phyloP scores from a whole-genome alignment of 163 green algal species.

The Scenedesmus sp. region DNA sequence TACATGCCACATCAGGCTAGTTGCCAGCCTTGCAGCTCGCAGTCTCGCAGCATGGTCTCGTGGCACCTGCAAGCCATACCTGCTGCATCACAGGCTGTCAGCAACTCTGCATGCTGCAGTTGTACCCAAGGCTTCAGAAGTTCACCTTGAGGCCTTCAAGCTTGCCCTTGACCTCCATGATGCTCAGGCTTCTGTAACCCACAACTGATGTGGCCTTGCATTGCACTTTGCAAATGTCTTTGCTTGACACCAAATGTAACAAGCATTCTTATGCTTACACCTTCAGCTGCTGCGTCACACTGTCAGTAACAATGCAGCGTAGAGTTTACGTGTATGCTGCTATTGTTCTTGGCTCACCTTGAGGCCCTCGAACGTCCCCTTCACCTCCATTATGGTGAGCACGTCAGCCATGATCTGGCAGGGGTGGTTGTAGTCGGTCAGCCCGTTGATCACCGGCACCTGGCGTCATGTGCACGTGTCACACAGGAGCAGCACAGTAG shows the following conservation, averaged over 20 bases:
- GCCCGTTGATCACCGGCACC: conserved; percentile 97
- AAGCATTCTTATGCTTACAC: no score
- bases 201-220: no score
- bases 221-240: no score
- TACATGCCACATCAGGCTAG: no score
- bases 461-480: neutral
- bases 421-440: conserved; percentile 99
- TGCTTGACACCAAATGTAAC: no score
- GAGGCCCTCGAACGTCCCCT: conserved; percentile 88
- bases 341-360: conserved; percentile 66
- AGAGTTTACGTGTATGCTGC: neutral
- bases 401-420: conserved; percentile 99
- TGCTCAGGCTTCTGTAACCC: conserved; percentile 77
- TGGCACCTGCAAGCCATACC: no score
- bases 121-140: no score
- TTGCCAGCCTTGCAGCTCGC: no score
- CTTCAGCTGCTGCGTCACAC: no score
- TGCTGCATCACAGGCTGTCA: no score
- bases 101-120: no score
- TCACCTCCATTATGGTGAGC: conserved; percentile 95
- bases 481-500: neutral
- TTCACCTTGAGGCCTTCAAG: conserved; percentile 90
- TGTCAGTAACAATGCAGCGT: neutral
- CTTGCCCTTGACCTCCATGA: conserved; percentile 90
- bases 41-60: no score